Evolutionary conservation across 2,329 filamentous ascomycete species (phyloP).

Genomic region (Fusarium bulbicola): DNA sequence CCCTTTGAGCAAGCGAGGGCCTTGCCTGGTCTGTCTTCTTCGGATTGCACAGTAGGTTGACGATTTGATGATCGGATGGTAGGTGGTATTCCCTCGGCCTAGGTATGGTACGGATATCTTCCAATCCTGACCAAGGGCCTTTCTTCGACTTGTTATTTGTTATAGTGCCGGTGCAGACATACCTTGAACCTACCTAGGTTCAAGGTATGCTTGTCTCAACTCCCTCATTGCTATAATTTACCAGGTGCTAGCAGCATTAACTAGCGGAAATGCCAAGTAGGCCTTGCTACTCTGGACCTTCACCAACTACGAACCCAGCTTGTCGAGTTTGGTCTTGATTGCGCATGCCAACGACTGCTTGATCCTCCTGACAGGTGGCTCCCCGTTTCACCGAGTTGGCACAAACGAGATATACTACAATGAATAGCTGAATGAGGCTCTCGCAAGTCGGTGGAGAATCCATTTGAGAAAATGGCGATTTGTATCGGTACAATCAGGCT

Average conservation of each 20-base stretch:
- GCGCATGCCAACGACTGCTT: conserved; percentile 22
- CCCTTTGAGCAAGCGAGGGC: background rate
- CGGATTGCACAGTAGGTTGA: conserved; percentile 6
- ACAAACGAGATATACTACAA: background rate
- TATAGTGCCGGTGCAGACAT: background rate
- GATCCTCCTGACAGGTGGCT: background rate
- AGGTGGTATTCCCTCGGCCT: conserved; percentile 32
- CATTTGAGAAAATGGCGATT: background rate
- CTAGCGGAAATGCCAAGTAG: background rate
- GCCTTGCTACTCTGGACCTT: conserved; percentile 6
- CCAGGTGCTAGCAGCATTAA: conserved; percentile 12
- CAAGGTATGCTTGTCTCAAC: conserved; percentile 37
- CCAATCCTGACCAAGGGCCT: conserved; percentile 16
- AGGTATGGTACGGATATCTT: conserved; percentile 11
- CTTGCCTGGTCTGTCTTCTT: conserved; percentile 9
- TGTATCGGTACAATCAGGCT: background rate
- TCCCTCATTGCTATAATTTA: conserved; percentile 39
- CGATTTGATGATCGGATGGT: conserved; percentile 31
- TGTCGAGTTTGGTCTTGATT: conserved; percentile 1
- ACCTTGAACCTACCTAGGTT: background rate
- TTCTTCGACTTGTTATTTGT: conserved; percentile 3
- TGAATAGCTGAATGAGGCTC: conserved; percentile 22
- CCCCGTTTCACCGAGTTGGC: conserved; percentile 7
- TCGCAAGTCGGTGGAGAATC: background rate
- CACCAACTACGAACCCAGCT: background rate